Evolutionary conservation across 2,329 filamentous ascomycete genomes (phyloP).

Genomic region (Metarhizium anisopliae): DNA sequence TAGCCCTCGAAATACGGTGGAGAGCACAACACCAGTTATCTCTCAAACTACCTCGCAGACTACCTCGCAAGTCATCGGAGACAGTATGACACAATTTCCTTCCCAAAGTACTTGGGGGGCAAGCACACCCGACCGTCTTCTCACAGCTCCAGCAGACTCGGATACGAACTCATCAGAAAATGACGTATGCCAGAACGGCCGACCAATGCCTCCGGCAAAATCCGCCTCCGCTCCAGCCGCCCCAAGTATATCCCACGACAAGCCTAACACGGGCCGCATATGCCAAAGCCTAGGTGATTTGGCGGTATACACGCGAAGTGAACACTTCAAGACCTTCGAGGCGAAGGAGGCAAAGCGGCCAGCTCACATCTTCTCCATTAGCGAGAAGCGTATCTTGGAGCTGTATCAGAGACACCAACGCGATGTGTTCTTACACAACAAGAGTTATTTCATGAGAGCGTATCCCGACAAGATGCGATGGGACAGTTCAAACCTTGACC

Average conservation of each 20-base stretch:
- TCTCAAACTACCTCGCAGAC: slow-evolving; percentile 14
- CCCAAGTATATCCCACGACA: slow-evolving; percentile 9
- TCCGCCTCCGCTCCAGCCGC: slow-evolving; percentile 1
- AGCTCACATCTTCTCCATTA: slow-evolving; percentile 77
- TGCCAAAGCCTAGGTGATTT: slow-evolving; percentile 63
- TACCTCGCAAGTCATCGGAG: slow-evolving; percentile 10
- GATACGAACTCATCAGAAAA: slow-evolving; percentile 35
- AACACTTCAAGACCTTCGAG: slow-evolving; percentile 66
- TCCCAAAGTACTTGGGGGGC: background rate
- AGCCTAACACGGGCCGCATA: slow-evolving; percentile 46
- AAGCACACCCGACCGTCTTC: slow-evolving; percentile 18
- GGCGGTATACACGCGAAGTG: slow-evolving; percentile 80
- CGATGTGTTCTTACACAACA: slow-evolving; percentile 80
- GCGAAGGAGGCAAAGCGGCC: slow-evolving; percentile 52
- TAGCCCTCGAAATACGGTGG: background rate
- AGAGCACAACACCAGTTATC: background rate
- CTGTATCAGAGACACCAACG: slow-evolving; percentile 53
- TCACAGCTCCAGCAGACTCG: slow-evolving; percentile 23
- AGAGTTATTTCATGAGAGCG: slow-evolving; percentile 78
- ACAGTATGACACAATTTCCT: background rate
- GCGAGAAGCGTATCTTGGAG: slow-evolving; percentile 64
- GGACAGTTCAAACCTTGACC: slow-evolving; percentile 90
- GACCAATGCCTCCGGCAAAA: slow-evolving; percentile 6
- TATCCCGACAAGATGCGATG: slow-evolving; percentile 76
- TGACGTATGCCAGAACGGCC: slow-evolving; percentile 16